Evolutionary conservation across 345 rosid genomes (phyloP), one percentile per base, ranked within the genome.

Genomic region (Lepidium aucheri): DNA sequence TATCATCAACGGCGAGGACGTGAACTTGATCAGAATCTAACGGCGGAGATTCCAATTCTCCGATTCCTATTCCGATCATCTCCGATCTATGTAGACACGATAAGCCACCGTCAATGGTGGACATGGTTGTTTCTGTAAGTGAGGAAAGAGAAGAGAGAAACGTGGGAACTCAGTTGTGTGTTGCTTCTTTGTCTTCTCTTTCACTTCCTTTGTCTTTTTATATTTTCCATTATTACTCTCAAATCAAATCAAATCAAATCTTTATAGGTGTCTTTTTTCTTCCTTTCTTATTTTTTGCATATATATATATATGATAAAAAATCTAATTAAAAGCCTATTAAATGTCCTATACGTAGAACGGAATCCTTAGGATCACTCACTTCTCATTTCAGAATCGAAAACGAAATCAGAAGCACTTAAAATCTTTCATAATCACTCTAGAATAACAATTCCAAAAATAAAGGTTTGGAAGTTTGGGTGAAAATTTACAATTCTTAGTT

Each of bases 1-100:
- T 93, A 34, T 93, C 98, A 72, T 93, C 98, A 4, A 93, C 98
- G 26, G 98, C 98, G 3, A 93, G 76, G 0, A 93, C 98, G 41
- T 93, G 98, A 62, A 82, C 91, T 53, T 84, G 85, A 33, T 83
- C 80, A 0, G 77, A 15, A 40, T 80, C 80, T 33, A 84, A 36
- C 8, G 79, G 76, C 1, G 84, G 65, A 42, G 79, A 62, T 28
- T 81, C 84, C 8, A 74, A 66, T 40, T 80, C 73, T 9, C 80
- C 72, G 12, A 69, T 61, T 33, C 62, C 75, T 17, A 65, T 24
- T 1, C 75, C 81, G 8, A 79, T 67, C 77, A 45, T 73, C 43
- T 81, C 90, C n/a, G 83, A 39, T 46, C 74, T 77, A 67, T 81
- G 66, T 18, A 62, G 56, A 69, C 81, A 76, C 2, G 88, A 62